Evolutionary conservation across 768 basidiomycete species (phyloP).

Genomic region (Mycena alexandri): DNA sequence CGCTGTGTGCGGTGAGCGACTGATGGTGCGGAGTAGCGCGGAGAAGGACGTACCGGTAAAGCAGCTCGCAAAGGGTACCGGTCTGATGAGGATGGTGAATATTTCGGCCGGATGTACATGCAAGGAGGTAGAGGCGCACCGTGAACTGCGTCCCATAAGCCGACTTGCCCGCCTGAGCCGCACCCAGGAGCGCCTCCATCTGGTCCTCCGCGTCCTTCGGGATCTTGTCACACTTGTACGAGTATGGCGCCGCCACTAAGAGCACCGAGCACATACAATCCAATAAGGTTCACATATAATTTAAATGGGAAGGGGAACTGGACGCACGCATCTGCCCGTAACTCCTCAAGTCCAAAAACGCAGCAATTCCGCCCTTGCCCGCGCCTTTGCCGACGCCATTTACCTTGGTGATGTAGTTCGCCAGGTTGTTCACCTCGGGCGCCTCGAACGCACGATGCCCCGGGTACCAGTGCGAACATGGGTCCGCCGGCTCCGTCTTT

Average conservation of each 20-base stretch:
- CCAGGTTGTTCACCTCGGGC: conserved; percentile 80
- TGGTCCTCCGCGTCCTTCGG: conserved; percentile 83
- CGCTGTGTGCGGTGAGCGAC: conserved; percentile 44
- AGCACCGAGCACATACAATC: neutral
- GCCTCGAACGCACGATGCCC: conserved; percentile 82
- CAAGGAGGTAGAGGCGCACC: conserved; percentile 41
- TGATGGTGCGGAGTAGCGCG: conserved; percentile 10
- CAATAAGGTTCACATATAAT: conserved; percentile 5
- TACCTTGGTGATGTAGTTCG: conserved; percentile 70
- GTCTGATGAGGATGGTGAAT: conserved; percentile 44
- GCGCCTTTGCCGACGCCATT: conserved; percentile 33
- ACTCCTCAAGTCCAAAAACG: conserved; percentile 81
- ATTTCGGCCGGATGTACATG: neutral
- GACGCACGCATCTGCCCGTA: conserved; percentile 87
- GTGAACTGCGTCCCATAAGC: conserved; percentile 69
- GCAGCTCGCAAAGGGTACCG: conserved; percentile 58
- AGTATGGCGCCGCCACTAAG: conserved; percentile 88
- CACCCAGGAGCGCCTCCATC: conserved; percentile 78
- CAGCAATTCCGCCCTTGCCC: conserved; percentile 52
- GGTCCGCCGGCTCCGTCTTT: conserved; percentile 51
- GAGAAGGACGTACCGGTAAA: conserved; percentile 53
- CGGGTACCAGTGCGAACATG: conserved; percentile 84
- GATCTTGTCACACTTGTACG: conserved; percentile 54
- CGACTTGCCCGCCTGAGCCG: conserved; percentile 65
- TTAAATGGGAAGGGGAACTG: neutral